Conservation (phyloP, 441 rosid species). For the Metrosideros polymorpha region DNA sequence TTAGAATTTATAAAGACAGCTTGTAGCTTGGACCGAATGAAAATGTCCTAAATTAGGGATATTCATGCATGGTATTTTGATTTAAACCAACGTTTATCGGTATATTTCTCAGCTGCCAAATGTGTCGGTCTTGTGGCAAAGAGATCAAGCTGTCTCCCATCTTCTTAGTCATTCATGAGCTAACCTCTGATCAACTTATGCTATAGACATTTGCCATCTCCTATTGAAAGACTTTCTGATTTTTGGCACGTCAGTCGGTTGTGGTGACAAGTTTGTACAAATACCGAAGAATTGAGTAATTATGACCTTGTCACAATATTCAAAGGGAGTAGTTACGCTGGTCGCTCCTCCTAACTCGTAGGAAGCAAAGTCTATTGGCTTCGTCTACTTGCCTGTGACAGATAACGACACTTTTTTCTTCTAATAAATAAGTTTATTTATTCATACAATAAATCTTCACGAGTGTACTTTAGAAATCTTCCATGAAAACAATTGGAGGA, state of each 20-base stretch:
- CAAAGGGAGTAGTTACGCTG: neutral
- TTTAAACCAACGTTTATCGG: neutral
- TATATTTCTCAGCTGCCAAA: neutral
- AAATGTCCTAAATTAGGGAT: neutral
- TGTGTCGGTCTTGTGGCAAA: neutral
- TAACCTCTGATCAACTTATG: neutral
- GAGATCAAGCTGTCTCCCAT: neutral
- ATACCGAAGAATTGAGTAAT: fast-evolving
- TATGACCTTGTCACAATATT: neutral
- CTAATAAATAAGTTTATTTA: neutral
- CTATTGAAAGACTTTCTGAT: neutral
- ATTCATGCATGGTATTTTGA: neutral
- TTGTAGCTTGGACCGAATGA: neutral
- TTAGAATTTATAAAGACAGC: neutral
- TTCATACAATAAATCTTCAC: neutral
- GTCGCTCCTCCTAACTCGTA: neutral
- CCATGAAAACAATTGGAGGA: neutral
- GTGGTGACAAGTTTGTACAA: neutral
- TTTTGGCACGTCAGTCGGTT: neutral
- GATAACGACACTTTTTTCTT: neutral
- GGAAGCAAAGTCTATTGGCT: neutral
- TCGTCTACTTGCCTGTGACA: neutral
- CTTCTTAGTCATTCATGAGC: neutral
- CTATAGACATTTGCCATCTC: neutral
- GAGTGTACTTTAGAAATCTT: neutral